These are phyloP conservation scores for Clarireedia monteithiana DNA, from an alignment of 2,329 filamentous ascomycete genomes.

Conservation along the genomic window DNA sequence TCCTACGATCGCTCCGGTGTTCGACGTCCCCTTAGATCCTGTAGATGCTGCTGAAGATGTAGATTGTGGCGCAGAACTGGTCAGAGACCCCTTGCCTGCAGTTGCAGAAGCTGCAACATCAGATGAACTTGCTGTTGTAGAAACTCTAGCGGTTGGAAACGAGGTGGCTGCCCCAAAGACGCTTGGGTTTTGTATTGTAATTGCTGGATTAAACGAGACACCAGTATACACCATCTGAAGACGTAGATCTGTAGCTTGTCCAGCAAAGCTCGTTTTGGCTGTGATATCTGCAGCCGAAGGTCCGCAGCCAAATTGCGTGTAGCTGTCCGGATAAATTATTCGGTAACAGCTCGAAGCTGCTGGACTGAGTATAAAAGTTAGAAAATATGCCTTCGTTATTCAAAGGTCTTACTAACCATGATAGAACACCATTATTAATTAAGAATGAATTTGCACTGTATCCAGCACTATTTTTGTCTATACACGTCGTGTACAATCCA, in stretches of 20 bases:
- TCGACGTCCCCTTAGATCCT: background rate
- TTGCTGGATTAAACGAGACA: slow-evolving; percentile 17
- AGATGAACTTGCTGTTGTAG: background rate
- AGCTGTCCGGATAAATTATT: slow-evolving; percentile 23
- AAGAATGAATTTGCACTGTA: slow-evolving; percentile 17
- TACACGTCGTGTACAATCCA: slow-evolving; percentile 27
- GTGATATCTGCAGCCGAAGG: slow-evolving; percentile 17
- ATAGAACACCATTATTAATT: slow-evolving; percentile 24
- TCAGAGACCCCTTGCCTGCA: slow-evolving; percentile 2
- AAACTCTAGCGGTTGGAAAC: background rate
- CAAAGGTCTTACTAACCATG: slow-evolving; percentile 19
- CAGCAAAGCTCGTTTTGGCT: slow-evolving; percentile 22
- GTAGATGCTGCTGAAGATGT: background rate
- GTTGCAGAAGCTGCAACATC: slow-evolving; percentile 2
- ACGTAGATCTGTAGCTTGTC: slow-evolving; percentile 20
- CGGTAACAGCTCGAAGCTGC: slow-evolving; percentile 20
- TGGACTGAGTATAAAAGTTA: slow-evolving; percentile 17
- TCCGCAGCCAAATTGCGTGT: slow-evolving; percentile 25
- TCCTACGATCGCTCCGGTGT: background rate
- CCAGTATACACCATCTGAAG: slow-evolving; percentile 26
- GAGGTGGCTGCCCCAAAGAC: slow-evolving; percentile 5
- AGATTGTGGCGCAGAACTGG: background rate
- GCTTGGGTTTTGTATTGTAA: slow-evolving; percentile 4
- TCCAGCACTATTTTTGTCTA: slow-evolving; percentile 22
- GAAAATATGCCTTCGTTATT: background rate